phyloP scores from a whole-genome alignment of 1,284 basidiomycete genomes.

The Ustilago shanxiensis region DNA sequence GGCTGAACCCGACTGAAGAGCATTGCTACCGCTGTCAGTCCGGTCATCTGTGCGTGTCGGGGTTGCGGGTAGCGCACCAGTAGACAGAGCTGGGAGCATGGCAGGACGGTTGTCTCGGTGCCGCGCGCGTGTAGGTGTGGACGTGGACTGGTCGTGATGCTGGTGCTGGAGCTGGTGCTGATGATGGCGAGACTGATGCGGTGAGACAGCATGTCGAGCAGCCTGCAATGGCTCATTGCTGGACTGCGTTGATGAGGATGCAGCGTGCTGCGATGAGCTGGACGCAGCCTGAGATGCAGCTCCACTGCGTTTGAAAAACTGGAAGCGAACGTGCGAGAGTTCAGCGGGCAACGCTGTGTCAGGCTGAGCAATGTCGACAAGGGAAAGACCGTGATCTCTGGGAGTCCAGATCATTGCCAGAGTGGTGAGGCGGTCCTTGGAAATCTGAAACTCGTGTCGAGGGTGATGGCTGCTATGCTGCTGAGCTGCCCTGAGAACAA shows the following conservation, averaged over 20 bases:
- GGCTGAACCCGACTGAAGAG: slow-evolving; percentile 3
- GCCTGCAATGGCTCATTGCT: background rate
- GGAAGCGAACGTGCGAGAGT: slow-evolving; percentile 70
- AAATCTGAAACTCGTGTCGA: slow-evolving; percentile 60
- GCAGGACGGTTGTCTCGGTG: slow-evolving; percentile 38
- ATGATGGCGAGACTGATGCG: slow-evolving; percentile 24
- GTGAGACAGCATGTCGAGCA: slow-evolving; percentile 12
- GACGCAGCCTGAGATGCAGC: slow-evolving; percentile 12
- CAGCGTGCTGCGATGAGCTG: slow-evolving; percentile 20
- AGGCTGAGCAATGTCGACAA: slow-evolving; percentile 70
- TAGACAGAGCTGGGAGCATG: slow-evolving; percentile 38
- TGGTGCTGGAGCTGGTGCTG: slow-evolving; percentile 6
- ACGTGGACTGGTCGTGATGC: slow-evolving; percentile 22
- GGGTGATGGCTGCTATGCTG: slow-evolving; percentile 79
- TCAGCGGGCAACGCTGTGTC: slow-evolving; percentile 63
- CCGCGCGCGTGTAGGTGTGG: slow-evolving; percentile 47
- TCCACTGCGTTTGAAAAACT: slow-evolving; percentile 71
- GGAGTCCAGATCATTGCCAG: slow-evolving; percentile 66
- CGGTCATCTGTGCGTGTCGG: slow-evolving; percentile 34
- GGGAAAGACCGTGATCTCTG: slow-evolving; percentile 70
- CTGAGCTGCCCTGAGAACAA: slow-evolving; percentile 91
- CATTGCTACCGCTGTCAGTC: background rate
- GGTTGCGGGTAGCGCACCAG: slow-evolving; percentile 30
- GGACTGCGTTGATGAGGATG: slow-evolving; percentile 25
- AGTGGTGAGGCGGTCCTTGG: slow-evolving; percentile 59